Evolutionary conservation across 2,329 filamentous ascomycete genomes (phyloP), one percentile per base, ranked within the genome.

Genomic region (Fusarium torreyae): DNA sequence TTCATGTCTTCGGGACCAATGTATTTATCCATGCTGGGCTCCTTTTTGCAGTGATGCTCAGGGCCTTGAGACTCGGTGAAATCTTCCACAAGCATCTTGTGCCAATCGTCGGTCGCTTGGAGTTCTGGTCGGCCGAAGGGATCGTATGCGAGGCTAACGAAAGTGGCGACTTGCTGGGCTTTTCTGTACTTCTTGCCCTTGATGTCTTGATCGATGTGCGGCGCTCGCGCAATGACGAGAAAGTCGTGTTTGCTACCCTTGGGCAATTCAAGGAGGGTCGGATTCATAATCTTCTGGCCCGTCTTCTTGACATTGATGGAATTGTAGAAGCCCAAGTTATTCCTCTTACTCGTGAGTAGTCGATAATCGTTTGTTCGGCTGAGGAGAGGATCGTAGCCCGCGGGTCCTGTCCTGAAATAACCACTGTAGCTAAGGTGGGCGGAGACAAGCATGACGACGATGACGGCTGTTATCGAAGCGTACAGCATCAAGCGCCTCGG

Each of bases 1-100:
- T 72, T 72, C 69, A 72, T 72, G 18, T 72, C 69, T 40, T 72
- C 69, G 6, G 69, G 69, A 2, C 69, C 69, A 26, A 72, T 72
- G 50, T 72, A 72, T 69, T 68, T 72, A 42, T 72, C 69, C 69
- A 72, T 72, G 18, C 68, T 45, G 24, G 69, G 69, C 48, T 72
- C 56, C 3, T n/a, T 39, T 46, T 62, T 68, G 69, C 69, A 72
- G 54, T 72, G 69, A 42, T 72, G 69, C 22, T 72, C 58, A 3
- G 69, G 69, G 3, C 69, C 69, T n/a, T 66, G 61, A 7, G 28
- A 18, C 11, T 66, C 62, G 10, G 55, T 58, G n/a, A 65, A 72
- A 26, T 68, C 69, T 39, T 72, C 66, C 14, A 72, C 51, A 4
- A 72, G 56, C 63, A 72, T 63, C 38, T 62, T 72, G 22, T 66